Percentiles rank a stretch among this genome's conserved stretches.
Conservation (phyloP, 768 basidiomycete species). For the Leccinum variicolor region DNA sequence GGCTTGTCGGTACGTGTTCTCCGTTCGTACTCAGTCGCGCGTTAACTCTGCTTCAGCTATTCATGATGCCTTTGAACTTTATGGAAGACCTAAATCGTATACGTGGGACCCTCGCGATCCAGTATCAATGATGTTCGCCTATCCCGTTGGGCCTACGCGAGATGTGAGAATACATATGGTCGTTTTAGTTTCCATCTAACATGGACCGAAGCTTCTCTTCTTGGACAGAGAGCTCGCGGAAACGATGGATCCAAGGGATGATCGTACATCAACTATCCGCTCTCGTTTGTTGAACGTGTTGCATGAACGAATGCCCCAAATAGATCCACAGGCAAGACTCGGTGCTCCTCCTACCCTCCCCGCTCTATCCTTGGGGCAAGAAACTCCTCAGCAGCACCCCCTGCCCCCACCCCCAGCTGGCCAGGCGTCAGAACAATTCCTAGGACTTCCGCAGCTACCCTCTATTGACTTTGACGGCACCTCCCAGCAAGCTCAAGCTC, state of each 20-base stretch:
- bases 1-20: conserved; percentile 71
- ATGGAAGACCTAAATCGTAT: conserved; percentile 83
- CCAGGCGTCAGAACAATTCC: conserved; percentile 7
- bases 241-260: conserved; percentile 70
- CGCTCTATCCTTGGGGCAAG: conserved; percentile 15
- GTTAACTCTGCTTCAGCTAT: conserved; percentile 46
- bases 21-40: background rate
- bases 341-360: conserved; percentile 15
- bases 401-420: conserved; percentile 17
- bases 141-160: conserved; percentile 80
- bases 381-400: conserved; percentile 28
- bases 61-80: conserved; percentile 84
- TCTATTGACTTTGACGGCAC: conserved; percentile 48
- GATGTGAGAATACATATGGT: conserved; percentile 54
- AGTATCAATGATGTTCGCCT: conserved; percentile 86
- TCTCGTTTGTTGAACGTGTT: conserved; percentile 60
- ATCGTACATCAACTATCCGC: conserved; percentile 70
- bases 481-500: conserved; percentile 10
- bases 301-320: conserved; percentile 56
- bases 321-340: conserved; percentile 17
- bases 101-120: conserved; percentile 88
- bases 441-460: conserved; percentile 50
- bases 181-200: conserved; percentile 13
- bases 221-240: conserved; percentile 82
- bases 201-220: conserved; percentile 64